Evolutionary conservation across 495 filamentous ascomycete genomes (phyloP), one percentile per base, ranked within the genome.

Genomic region (Rusavskia elegans): DNA sequence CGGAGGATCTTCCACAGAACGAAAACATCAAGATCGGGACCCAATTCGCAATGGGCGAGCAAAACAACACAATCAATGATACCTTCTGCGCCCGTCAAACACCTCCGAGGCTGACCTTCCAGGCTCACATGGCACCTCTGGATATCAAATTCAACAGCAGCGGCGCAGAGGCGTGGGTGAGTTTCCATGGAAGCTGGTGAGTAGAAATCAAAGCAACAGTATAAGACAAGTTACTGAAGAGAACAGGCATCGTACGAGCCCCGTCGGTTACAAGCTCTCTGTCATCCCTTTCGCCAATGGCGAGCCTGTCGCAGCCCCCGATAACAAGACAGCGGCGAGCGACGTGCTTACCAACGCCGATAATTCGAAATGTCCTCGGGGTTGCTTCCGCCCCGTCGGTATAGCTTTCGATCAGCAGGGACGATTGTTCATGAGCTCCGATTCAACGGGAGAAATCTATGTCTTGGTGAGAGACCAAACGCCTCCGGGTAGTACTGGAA

Each of bases 51-150:
- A 41, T 74, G 11, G 70, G 68, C 32, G 32, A 62, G 16, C 69
- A 67, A 48, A 70, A 71, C 45, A 51, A 21, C 39, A 68, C 68
- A 5, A 57, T 68, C 17, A 71, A 74, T 53, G 77, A 81, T 59
- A 63, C 63, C 1, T 61, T 55, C 4, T 83, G 78, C 55, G 56
- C 59, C 0, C 48, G 55, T 1, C 55, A 66, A 30, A 56, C 64
- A 5, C 38, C 74, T 3, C 78, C 81, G 2, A 59, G 70, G 0
- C 58, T 83, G 17, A 70, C 70, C 3, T 82, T 84, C 56, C 60
- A 68, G 25, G 77, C 80, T 0, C 81, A 84, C 54, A 73, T 66
- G 44, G 80, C 80, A 0, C 81, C 81, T 0, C 62, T 82, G 3
- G 79, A 81, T 53, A 74, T 82, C 53, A 76, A 72, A 40, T 82